phyloP scores from a whole-genome alignment of 2,329 filamentous ascomycete species.

The Venturia effusa region DNA sequence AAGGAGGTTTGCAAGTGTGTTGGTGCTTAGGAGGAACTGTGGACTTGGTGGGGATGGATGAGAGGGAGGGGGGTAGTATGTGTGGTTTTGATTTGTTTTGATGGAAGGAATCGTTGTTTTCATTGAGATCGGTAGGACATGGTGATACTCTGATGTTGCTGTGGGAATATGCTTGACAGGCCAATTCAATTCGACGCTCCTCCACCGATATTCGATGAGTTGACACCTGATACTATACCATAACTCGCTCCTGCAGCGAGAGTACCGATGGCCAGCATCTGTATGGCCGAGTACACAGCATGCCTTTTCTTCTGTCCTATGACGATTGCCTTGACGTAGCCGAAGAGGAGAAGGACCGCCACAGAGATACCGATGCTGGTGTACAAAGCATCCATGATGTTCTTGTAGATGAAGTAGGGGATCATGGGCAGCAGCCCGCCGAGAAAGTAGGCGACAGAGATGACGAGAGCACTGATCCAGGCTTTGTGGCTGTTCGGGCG shows the following conservation, averaged over 20 bases:
- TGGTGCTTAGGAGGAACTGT: neutral
- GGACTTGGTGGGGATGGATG: neutral
- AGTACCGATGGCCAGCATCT: slow-evolving; percentile 15
- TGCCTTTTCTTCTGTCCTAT: slow-evolving; percentile 11
- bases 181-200: neutral
- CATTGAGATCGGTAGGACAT: too few species aligned
- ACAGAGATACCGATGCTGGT: slow-evolving; percentile 11
- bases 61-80: neutral
- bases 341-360: slow-evolving; percentile 10
- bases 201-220: neutral
- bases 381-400: slow-evolving; percentile 10
- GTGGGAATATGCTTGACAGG: neutral
- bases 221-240: slow-evolving; percentile 15
- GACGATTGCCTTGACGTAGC: slow-evolving; percentile 12
- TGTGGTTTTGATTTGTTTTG: neutral
- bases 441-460: slow-evolving; percentile 12
- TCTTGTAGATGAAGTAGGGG: slow-evolving; percentile 12
- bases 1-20: neutral
- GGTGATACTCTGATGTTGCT: neutral
- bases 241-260: slow-evolving; percentile 14
- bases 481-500: slow-evolving; percentile 10
- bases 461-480: slow-evolving; percentile 11
- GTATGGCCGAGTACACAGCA: slow-evolving; percentile 11
- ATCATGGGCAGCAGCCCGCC: slow-evolving; percentile 12
- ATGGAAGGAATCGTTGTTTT: too few species aligned